Percentiles rank a stretch among this genome's conserved stretches.
phyloP scores from a whole-genome alignment of 495 filamentous ascomycete genomes.

The Trichoderma asperelloides region DNA sequence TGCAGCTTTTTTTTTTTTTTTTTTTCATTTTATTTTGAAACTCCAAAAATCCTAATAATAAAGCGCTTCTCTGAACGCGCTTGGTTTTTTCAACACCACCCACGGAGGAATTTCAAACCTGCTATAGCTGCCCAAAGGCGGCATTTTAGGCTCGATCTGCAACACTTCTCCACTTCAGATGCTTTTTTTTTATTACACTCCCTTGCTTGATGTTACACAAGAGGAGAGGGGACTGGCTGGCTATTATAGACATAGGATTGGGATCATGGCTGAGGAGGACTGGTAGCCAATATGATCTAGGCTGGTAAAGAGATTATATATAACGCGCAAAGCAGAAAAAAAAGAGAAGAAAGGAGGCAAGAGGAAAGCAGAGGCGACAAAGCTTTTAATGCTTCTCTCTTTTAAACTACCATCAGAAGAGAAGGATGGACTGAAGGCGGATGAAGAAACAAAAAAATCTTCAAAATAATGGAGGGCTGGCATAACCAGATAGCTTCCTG shows the following conservation, averaged over 20 bases:
- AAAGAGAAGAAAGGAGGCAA: neutral
- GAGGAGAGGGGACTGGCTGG: neutral
- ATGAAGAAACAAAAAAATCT: neutral
- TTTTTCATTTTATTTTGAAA: neutral
- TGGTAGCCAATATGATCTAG: neutral
- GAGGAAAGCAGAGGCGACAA: neutral
- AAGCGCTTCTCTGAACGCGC: neutral
- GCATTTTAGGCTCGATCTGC: conserved; percentile 4
- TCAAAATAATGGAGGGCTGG: neutral
- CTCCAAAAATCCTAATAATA: neutral
- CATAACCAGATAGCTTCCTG: neutral
- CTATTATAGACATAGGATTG: neutral
- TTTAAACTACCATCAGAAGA: neutral
- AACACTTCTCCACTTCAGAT: conserved; percentile 7
- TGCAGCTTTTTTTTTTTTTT: neutral
- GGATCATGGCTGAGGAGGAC: neutral
- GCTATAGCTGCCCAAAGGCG: neutral
- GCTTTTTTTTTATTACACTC: neutral
- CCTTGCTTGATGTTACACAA: conserved; percentile 3
- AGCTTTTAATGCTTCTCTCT: neutral
- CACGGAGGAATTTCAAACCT: neutral
- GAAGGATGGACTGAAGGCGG: neutral
- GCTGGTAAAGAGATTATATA: neutral
- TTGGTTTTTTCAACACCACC: neutral
- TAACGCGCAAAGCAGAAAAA: neutral